Evolutionary conservation across 371 early-diverging fungal species (phyloP), one percentile per base, ranked within the genome.

Genomic region (Mucor sp.): DNA sequence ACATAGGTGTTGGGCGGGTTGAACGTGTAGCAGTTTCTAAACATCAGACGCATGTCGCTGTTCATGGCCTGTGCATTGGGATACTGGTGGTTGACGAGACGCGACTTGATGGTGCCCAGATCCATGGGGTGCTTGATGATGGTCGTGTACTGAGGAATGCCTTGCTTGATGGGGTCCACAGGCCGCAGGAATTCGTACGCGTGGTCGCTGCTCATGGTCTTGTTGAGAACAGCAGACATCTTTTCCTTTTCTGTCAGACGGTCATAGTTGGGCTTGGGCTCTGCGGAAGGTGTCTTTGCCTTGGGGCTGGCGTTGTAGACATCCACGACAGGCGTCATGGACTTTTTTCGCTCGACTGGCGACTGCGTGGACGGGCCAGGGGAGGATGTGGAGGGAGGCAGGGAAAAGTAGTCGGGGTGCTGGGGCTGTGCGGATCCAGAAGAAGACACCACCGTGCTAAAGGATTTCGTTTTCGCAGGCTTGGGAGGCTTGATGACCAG

Each of bases 121-220:
- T 99, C 99, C 98, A 99, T 99, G 0, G 99, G 99, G 2, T 86
- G 61, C 70, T 94, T 97, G 83, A 99, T 91, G 12, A 95, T 84
- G 7, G 89, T 86, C 12, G 85, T 76, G 74, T 97, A 97, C 9
- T 92, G 91, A 6, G 85, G 85, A 48, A 80, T 75, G 19, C 77
- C 76, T 59, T 77, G 78, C 37, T 66, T 65, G 27, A 79, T 68
- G 33, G 83, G 83, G 68, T 85, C 85, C 2, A 85, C 85, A n/a
- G 85, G 85, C 7, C 77, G 74, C 32, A 72, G 35, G 55, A 85
- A 83, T 58, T 81, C 78, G 59, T 75, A 78, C 3, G 80, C 78
- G 44, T 80, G 77, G 41, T 69, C 58, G 30, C 60, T 77, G 62
- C 75, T 69, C 71, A 83, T 74, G 1, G 72, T 67, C n/a, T 70